Percentiles rank a stretch among this genome's conserved stretches.
These are phyloP conservation scores for Schoenoplectus tabernaemontani DNA, from an alignment of 202 grass and related monocot genomes.

Conservation along the genomic window DNA sequence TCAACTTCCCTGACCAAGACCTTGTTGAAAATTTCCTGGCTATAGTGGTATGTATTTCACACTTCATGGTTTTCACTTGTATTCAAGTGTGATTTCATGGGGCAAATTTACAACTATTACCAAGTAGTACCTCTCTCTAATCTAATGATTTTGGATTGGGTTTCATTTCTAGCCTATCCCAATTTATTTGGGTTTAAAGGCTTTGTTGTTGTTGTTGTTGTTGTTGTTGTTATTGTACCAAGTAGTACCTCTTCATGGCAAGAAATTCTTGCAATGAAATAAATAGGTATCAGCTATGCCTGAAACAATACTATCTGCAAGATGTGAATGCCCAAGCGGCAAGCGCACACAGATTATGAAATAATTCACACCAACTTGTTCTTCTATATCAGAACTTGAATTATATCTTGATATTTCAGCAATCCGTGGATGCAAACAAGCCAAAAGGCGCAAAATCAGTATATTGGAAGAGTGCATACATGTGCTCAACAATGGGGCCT, in stretches of 20 bases:
- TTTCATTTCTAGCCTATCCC: too few species aligned
- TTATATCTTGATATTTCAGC: conserved; percentile 35
- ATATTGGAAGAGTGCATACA: conserved; percentile 79
- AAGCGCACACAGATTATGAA: not conserved
- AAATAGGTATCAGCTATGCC: not conserved
- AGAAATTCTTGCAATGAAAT: not conserved
- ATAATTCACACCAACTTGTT: not conserved
- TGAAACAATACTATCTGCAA: not conserved
- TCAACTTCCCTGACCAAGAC: conserved; percentile 76
- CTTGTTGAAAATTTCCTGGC: conserved; percentile 88
- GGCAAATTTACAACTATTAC: not conserved
- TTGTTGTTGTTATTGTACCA: too few species aligned
- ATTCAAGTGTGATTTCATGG: conserved; percentile 8
- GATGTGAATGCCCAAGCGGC: not conserved
- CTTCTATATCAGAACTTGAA: not conserved
- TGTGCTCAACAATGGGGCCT: conserved; percentile 98
- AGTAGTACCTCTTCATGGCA: too few species aligned
- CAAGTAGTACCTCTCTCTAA: not conserved
- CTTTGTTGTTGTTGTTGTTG: too few species aligned
- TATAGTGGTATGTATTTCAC: conserved; percentile 58
- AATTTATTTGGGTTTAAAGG: too few species aligned
- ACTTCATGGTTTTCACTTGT: not conserved
- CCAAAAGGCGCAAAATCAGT: conserved; percentile 94
- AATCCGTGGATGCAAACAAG: conserved; percentile 86
- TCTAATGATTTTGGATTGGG: too few species aligned